Conservation (phyloP, 352 stramenopile genomes). For the Globisporangium nodosum region DNA sequence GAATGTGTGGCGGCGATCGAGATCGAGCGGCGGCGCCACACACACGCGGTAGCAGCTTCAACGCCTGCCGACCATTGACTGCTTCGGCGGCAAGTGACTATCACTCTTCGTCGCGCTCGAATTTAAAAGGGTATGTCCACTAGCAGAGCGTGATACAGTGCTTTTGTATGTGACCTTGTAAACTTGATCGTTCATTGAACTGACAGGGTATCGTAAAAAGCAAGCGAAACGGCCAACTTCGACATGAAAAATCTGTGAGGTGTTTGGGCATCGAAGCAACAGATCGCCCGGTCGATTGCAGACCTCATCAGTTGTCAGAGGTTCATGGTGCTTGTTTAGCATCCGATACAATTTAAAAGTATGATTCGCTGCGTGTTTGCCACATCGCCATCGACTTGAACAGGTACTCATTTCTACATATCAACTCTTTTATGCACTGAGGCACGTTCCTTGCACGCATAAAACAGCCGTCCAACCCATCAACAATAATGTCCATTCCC, state of each 20-base stretch:
- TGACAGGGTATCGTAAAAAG: not conserved
- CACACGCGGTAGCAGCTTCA: not conserved
- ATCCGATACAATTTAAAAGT: not conserved
- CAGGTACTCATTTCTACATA: not conserved
- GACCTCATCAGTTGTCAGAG: too few relatives aligned
- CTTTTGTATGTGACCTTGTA: too few relatives aligned
- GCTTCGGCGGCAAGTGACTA: too few relatives aligned
- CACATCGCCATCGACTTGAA: not conserved
- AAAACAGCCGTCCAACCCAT: not conserved
- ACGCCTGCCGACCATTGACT: not conserved
- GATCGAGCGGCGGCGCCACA: not conserved
- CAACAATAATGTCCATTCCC: not conserved
- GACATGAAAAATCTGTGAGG: not conserved
- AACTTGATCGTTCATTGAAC: too few relatives aligned
- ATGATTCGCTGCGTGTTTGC: not conserved
- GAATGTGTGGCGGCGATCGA: not conserved
- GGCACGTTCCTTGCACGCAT: constrained; percentile 7
- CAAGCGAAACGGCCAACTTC: not conserved
- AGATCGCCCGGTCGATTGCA: too few relatives aligned
- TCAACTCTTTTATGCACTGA: not conserved
- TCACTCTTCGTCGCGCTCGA: too few relatives aligned
- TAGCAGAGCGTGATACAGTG: too few relatives aligned
- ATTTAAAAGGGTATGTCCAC: too few relatives aligned
- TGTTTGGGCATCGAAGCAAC: not conserved
- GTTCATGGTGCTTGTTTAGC: not conserved